Evolutionary conservation across 1,284 basidiomycete species (phyloP), one percentile per base, ranked within the genome.

Genomic region (Takashimella koratensis): DNA sequence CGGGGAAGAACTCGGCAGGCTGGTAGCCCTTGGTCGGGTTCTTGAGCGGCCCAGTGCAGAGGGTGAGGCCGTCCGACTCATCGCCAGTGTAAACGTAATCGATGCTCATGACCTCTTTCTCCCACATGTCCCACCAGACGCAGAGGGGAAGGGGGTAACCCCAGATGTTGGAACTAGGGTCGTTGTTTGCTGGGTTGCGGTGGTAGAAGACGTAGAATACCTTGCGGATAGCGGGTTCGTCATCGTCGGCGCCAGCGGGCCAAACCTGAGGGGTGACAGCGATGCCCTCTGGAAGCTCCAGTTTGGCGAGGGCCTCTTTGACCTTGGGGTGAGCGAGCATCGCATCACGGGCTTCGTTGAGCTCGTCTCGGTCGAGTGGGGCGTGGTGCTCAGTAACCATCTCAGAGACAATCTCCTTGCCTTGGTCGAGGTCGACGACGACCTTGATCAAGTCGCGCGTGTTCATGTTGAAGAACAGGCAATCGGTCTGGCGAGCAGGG

Each of bases 161-260:
- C 53, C 69, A 71, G 58, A 69, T 65, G 53, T 67, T 67, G 11
- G 54, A 57, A 47, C 69, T 62, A 2, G 58, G 58, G 43, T 56
- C 43, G 40, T 51, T 45, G 43, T 43, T 57, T 39, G 49, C 47
- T 22, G 54, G 49, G 43, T 25, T 30, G 16, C 36, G 49, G 30
- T 27, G 26, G 26, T 50, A 49, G 26, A 49, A 19, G 44, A 53
- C 49, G 49, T 47, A 58, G 48, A 53, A 53, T 10, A 57, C 19
- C 13, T 22, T 45, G 25, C 51, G 41, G 23, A 20, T 25, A n/a
- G 30, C 46, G 26, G 11, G 47, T 22, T 41, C 23, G 20, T 8
- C 23, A 27, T 53, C 43, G 27, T 57, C 45, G n/a, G 45, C 36
- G 20, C 51, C 55, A 26, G 44, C 25, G 1, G 40, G 48, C 39